phyloP scores from a whole-genome alignment of 2,329 filamentous ascomycete genomes.

The Talaromyces sp. region DNA sequence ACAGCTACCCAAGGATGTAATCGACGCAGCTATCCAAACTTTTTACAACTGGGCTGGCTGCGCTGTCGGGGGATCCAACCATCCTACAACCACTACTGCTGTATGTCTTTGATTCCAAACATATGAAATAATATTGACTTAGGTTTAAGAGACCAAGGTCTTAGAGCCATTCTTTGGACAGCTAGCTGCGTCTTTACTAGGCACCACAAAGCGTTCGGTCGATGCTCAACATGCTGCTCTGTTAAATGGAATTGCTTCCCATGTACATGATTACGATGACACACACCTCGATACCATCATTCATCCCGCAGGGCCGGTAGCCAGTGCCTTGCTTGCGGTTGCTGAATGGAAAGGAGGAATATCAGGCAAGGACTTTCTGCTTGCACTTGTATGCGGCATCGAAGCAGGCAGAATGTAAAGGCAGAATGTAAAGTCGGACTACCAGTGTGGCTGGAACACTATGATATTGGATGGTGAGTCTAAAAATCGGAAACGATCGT shows the following conservation, averaged over 20 bases:
- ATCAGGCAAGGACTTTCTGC: slow-evolving; percentile 45
- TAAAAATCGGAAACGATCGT: background rate
- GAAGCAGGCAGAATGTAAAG: slow-evolving; percentile 47
- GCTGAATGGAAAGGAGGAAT: slow-evolving; percentile 37
- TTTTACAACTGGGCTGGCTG: slow-evolving; percentile 54
- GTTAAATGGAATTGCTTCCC: slow-evolving; percentile 52
- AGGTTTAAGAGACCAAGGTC: slow-evolving; percentile 6
- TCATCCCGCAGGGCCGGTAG: slow-evolving; percentile 50
- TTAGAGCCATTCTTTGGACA: slow-evolving; percentile 34
- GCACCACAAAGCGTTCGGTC: slow-evolving; percentile 14
- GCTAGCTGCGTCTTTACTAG: slow-evolving; percentile 33
- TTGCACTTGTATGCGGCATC: slow-evolving; percentile 48
- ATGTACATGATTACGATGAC: slow-evolving; percentile 55
- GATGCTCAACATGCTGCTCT: slow-evolving; percentile 49
- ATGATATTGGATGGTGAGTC: slow-evolving; percentile 47
- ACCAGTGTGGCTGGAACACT: slow-evolving; percentile 50
- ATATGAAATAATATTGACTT: background rate
- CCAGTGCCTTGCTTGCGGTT: slow-evolving; percentile 41
- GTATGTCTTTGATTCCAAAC: slow-evolving; percentile 1
- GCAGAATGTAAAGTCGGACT: slow-evolving; percentile 49
- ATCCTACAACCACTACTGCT: slow-evolving; percentile 41
- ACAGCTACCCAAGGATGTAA: slow-evolving; percentile 22
- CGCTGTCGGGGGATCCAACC: slow-evolving; percentile 46
- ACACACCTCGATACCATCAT: slow-evolving; percentile 54
- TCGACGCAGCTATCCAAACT: slow-evolving; percentile 41